These are phyloP conservation scores for Petunia axillaris DNA, from an alignment of 257 asterid species.

Conservation along the genomic window DNA sequence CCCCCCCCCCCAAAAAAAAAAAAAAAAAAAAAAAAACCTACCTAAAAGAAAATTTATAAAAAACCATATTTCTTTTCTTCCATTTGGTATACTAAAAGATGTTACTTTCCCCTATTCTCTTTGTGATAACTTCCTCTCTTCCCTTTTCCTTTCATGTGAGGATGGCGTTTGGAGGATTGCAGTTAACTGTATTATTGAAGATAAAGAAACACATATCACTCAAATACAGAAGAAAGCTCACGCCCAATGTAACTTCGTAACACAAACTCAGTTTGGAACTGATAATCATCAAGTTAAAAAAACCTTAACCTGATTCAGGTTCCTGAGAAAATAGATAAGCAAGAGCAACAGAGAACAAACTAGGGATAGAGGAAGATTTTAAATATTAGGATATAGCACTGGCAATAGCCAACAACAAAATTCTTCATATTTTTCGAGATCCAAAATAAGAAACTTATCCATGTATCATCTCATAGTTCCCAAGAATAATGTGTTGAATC, in stretches of 20 bases:
- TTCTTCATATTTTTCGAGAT: not conserved
- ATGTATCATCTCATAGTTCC: constrained; percentile 9
- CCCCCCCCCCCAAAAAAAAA: no score
- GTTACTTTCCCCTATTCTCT: constrained; percentile 1
- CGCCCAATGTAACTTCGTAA: not conserved
- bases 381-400: not conserved
- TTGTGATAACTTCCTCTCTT: not conserved
- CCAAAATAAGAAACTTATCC: not conserved
- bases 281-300: not conserved
- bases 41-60: no score
- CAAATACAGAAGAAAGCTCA: not conserved
- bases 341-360: constrained; percentile 14
- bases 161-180: not conserved
- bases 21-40: no score
- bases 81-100: not conserved
- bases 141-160: not conserved
- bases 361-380: constrained; percentile 1
- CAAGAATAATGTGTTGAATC: not conserved
- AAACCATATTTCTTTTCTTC: not conserved
- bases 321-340: constrained; percentile 18
- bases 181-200: not conserved
- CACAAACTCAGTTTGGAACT: constrained; percentile 17
- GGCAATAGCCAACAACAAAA: not conserved
- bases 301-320: constrained; percentile 12
- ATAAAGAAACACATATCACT: not conserved